Base-by-base conservation (phyloP, 2,329 filamentous ascomycete species). In the Aureobasidium melanogenum region DNA sequence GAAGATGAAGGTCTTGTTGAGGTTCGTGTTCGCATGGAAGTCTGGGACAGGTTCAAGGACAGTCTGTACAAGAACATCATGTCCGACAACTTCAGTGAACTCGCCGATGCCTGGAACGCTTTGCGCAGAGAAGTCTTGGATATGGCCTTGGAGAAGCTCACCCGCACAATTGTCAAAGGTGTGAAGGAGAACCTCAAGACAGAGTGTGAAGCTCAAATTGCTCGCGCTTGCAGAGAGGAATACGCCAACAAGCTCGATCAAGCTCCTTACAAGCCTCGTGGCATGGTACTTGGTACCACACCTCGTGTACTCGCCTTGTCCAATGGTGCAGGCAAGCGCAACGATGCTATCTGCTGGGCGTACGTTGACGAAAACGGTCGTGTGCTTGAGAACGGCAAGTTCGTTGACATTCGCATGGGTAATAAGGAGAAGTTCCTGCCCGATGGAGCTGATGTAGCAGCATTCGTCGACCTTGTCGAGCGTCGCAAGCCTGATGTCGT, bases 111-210 rank as follows among this genome's bases (percentile, higher is more conserved):
- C 10, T 99, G 94, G 94, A 96, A 97, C 67, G 83, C 87, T 51
- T 85, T 96, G 68, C 88, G 94, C 38, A 86, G 87, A 66, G 91
- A 95, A 69, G 87, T 95, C 1, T 78, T 99, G 54, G 89, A 96
- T 67, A 72, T 87, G 60, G 91, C 92, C 0, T 85, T 96, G 63
- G 79, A 82, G 9, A 96, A 93, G 71, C 80, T 99, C 46, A 88
- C 96, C 68, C 86, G 82, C 67, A 79, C 95, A 66, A 92, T 97
- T 68, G 84, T 89, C 62, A 94, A 93, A 72, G 91, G 91, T 62
- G 91, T 97, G 64, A 97, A 97, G 74, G 94, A 99, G 71, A 91
- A 90, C 50, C 83, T 99, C 66, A 89, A 91, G 67, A 93, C 91
- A 9, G 91, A 93, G 67, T 99, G 94, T 70, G 93, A 99, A 74